Base-by-base conservation (phyloP, 768 basidiomycete species). In the Tulasnella sp. region DNA sequence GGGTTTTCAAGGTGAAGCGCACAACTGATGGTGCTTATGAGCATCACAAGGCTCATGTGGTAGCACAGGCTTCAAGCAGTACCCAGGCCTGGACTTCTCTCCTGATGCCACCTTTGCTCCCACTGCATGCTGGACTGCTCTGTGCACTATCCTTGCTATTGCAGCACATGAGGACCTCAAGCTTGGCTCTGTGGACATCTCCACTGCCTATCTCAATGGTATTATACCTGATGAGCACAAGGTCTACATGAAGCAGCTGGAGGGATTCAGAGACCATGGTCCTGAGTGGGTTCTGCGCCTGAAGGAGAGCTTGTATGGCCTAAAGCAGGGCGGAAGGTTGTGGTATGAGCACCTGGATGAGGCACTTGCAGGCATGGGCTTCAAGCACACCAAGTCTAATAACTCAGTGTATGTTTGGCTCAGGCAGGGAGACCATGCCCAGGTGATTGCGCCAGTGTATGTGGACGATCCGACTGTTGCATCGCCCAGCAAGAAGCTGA, bases 1-100 rank as follows among this genome's bases (percentile, higher is more conserved):
- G 75, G 74, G 75, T 79, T 4, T 79, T 72, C 63, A 66, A 64
- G 1, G 63, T 69, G 53, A 80, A 80, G 66, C 64, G 61, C 32
- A 66, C 77, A 61, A 56, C 67, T 1, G 60, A 73, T 38, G 76
- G 75, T n/a, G n/a, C n/a, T n/a, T n/a, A n/a, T n/a, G n/a, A n/a
- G n/a, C n/a, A n/a, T n/a, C n/a, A n/a, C n/a, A 76, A 78, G 65
- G 73, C 70, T n/a, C 53, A 74, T 42, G 65, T 78, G n/a, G 75
- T 76, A 26, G 75, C 75, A 0, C 67, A 55, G 74, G 78, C 0
- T 75, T 70, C 65, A 65, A 70, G 1, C 75, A 79, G 61, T 64
- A 65, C 48, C 70, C 67, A n/a, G 72, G 77, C 0, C 60, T 75
- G 10, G 72, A 79, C 61, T 79, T 71, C 42, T n/a, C n/a, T n/a